Base-by-base conservation (phyloP, 768 basidiomycete genomes). In the Tylopilus felleus region DNA sequence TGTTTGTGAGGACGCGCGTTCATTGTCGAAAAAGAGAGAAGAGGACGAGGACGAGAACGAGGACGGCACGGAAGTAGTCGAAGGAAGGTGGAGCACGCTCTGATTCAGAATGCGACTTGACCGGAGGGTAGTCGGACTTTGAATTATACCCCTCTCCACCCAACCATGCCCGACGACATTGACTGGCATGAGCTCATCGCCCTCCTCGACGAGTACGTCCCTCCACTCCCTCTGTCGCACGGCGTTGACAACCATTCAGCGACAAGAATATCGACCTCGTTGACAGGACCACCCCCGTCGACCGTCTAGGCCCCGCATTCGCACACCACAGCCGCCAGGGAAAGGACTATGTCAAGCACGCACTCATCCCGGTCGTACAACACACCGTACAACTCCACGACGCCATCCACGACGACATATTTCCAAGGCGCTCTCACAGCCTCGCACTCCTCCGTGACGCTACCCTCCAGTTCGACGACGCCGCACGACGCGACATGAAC, bases 1-100 rank as follows among this genome's bases (percentile, higher is more conserved):
- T 94, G 93, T 81, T 89, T 89, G 71, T 87, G 87, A 23, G 86
- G 85, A 63, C 88, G 83, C 52, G 82, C 75, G 71, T 84, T 88
- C 88, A 89, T 89, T 35, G 60, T 47, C 13, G 38, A 44, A 10
- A 10, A 17, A 22, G 19, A 35, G 40, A 22, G 48, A 31, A 22
- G 19, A 52, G 41, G 43, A 54, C 48, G 23, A 52, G 10, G 28
- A 49, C n/a, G 39, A 39, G 33, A 28, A 25, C 8, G 47, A 46
- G 16, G 49, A 43, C 16, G 42, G 27, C 10, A 28, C 42, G 21
- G 40, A 61, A 22, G 54, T 19, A 49, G 56, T 43, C 31, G 31
- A 33, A 13, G 31, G 8, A 33, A n/a, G n/a, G n/a, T n/a, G n/a
- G 12, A 5, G 31, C 29, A 29, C 29, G 29, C 29, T 33, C 33